Conservation (phyloP, 1,284 basidiomycete genomes). For the Trichosporon faecale region DNA sequence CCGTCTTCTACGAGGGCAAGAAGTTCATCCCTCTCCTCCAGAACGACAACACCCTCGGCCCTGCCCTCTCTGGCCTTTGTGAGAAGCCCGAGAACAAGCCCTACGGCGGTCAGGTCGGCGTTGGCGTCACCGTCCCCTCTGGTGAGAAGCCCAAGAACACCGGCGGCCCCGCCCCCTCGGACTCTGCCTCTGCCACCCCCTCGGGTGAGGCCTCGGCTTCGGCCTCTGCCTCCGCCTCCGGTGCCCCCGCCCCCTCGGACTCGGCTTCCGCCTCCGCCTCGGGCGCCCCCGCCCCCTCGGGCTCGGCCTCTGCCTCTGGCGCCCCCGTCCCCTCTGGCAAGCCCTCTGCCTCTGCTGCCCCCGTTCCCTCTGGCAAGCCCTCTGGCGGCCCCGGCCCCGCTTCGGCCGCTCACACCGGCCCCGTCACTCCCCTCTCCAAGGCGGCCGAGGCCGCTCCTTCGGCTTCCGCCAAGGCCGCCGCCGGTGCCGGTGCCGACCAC, state of each 20-base stretch:
- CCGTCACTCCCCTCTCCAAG: background rate
- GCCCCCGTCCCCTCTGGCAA: no score
- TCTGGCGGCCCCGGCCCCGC: background rate
- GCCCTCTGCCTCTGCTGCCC: no score
- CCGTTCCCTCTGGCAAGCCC: background rate
- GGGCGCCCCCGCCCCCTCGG: no score
- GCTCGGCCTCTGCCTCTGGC: no score
- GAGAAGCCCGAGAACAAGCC: background rate
- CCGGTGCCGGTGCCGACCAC: background rate
- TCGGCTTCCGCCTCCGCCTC: no score
- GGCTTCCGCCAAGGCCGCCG: background rate
- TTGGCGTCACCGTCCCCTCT: background rate
- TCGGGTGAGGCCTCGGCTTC: no score
- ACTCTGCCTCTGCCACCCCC: background rate
- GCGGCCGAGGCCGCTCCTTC: background rate
- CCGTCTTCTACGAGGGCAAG: constrained; percentile 40
- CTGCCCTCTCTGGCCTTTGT: background rate
- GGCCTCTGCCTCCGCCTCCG: background rate
- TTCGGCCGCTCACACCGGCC: background rate
- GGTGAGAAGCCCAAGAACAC: background rate
- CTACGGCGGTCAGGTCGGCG: background rate
- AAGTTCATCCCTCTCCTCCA: constrained; percentile 11
- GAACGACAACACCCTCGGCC: background rate
- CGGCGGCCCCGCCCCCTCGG: background rate
- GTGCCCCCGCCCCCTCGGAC: background rate